Base-by-base conservation (phyloP, 139 green algal species). In the Eudorina sp. region DNA sequence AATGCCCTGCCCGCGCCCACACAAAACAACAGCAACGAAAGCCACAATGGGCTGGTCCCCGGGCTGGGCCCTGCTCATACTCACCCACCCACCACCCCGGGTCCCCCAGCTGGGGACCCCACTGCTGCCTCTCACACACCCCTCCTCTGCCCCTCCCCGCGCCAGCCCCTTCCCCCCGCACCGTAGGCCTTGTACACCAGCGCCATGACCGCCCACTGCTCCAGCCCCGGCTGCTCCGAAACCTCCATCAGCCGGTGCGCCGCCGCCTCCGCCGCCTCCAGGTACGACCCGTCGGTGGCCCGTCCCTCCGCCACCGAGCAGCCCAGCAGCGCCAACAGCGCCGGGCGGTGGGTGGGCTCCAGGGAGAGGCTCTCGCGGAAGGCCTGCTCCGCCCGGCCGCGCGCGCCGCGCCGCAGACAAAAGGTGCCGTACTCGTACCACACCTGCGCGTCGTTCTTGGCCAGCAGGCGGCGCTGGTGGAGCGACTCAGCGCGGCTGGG, bases 381-480 rank as follows among this genome's bases (percentile, higher is more conserved):
- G 83, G 34, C 53, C 83, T 88, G 48, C 68, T 88, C 83, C 27
- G 83, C 83, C 36, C 83, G 83, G 51, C 68, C 68, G 29, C 51
- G 29, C 1, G 43, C 29, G 68, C 68, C 68, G 48, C 68, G 66
- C 2, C 83, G 83, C 48, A 88, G 83, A 58, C 83, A 88, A n/a
- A 41, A 88, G 36, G 48, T 72, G 66, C 68, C 83, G 83, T 82
- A 88, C 68, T 88, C 83, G 68, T 82, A 80, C 83, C 83, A 88
- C 51, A 88, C 83, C 83, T 85, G 78, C 25, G 78, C 21, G 16
- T 86, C 58, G 41, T 34, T 62, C 43, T 60, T 46, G 0, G 84
- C 84, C 69, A 89, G 53, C 40, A 89, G 72, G 38, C 84, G 70
- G 62, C 72, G 70, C 84, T 89, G 84, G 72, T 89, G 84, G 38